Percentiles rank a stretch among this genome's conserved stretches.
phyloP scores from a whole-genome alignment of 164 flowering plant genomes.

The Vitis rupestris region DNA sequence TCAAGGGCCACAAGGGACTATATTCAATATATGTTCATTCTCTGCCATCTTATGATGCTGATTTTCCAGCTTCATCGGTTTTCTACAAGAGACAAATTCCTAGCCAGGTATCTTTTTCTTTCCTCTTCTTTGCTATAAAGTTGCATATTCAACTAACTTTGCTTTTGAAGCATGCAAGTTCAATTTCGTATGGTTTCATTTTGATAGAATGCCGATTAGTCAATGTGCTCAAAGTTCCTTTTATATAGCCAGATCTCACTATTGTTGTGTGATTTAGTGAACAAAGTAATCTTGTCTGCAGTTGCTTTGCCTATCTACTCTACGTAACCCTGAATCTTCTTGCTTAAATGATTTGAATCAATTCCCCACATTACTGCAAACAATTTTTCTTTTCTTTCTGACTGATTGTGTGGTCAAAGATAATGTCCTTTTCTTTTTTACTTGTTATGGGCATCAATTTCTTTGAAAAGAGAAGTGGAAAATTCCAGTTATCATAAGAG shows the following conservation, averaged over 20 bases:
- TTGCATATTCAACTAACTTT: background rate
- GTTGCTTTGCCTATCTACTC: background rate
- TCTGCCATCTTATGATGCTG: constrained; percentile 47
- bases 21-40: constrained; percentile 85
- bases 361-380: background rate
- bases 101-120: constrained; percentile 61
- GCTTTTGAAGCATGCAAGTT: background rate
- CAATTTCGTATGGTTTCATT: background rate
- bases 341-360: background rate
- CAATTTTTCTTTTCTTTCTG: background rate
- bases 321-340: background rate
- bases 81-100: constrained; percentile 78
- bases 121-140: background rate
- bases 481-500: no score
- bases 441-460: no score
- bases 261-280: background rate
- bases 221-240: background rate
- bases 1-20: constrained; percentile 60
- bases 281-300: background rate
- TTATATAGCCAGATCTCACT: background rate
- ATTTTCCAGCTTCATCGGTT: constrained; percentile 57
- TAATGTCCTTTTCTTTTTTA: no score
- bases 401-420: no score
- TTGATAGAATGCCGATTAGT: background rate
- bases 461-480: no score